Base-by-base conservation (phyloP, 805 yeast genomes). In the Clavispora vitiphila region DNA sequence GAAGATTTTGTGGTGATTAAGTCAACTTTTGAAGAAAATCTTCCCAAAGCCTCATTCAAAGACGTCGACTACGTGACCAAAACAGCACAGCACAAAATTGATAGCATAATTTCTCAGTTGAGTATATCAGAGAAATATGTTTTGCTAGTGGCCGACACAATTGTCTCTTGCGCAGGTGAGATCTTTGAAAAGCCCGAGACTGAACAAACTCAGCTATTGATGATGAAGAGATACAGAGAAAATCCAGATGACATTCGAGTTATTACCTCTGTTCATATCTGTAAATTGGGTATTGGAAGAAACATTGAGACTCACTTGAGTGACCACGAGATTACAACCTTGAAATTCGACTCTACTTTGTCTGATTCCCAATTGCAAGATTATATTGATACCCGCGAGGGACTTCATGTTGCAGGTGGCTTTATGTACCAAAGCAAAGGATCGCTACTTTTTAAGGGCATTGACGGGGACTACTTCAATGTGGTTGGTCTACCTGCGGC, bases 391-490 rank as follows among this genome's bases (percentile, higher is more conserved):
- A 65, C 81, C 2, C 82, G 74, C 18, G 97, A 91, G 58, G 98
- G 93, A 1, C 42, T 71, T 7, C 74, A 74, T 37, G 97, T 86
- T 1, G 96, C 98, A 2, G 99, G 97, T 5, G 99, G 99, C 1
- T 90, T 86, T 65, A 81, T 80, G 52, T 81, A 84, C 44, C 98
- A 91, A 62, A 86, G 82, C 0, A 57, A 60, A 8, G 93, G 95
- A 2, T 80, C 84, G 1, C 55, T 81, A 27, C 63, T 91, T 48
- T 77, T 93, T 49, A 61, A 69, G 16, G 62, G 64, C 12, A 74
- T 89, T 10, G 70, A 71, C 1, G 99, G 99, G 0, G 98, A 91
- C 58, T 86, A 77, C 56, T 80, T 74, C 61, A 91, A 88, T 57
- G 85, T 87, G 11, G 91, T 91, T 3, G 99, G 99, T 0, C 65